phyloP scores from a whole-genome alignment of 345 rosid species.

The Clausena lansium region DNA sequence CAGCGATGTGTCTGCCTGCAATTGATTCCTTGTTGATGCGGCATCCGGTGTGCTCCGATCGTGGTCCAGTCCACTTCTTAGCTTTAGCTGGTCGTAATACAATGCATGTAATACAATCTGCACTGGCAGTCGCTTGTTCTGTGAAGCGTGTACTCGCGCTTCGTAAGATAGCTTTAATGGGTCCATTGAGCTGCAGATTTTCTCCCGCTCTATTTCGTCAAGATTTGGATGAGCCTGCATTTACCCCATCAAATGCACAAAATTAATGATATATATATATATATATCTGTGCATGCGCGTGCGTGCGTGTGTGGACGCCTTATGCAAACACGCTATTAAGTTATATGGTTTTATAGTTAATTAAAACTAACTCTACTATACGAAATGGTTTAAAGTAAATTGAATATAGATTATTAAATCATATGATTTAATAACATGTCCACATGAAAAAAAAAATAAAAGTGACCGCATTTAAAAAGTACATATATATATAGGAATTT shows the following conservation, averaged over 20 bases:
- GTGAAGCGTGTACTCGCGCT: conserved; percentile 95
- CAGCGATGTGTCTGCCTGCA: conserved; percentile 64
- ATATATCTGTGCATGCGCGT: too few species aligned
- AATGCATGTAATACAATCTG: conserved; percentile 83
- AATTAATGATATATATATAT: too few species aligned
- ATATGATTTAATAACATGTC: too few species aligned
- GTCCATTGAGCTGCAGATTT: conserved; percentile 87
- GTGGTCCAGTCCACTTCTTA: conserved; percentile 61
- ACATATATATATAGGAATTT: too few species aligned
- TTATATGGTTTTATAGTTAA: too few species aligned
- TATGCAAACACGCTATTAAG: too few species aligned
- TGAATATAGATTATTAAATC: too few species aligned
- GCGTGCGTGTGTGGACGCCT: too few species aligned
- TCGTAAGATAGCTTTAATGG: conserved; percentile 79
- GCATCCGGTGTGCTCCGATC: conserved; percentile 37
- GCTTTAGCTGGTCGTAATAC: conserved; percentile 85
- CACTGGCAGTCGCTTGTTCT: conserved; percentile 89
- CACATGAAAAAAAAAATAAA: too few species aligned
- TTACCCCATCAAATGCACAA: not conserved
- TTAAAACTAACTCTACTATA: too few species aligned
- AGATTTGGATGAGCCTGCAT: conserved; percentile 70
- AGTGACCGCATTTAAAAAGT: fast-evolving
- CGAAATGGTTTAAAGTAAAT: too few species aligned
- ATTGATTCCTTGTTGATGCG: conserved; percentile 44
- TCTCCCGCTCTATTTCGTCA: conserved; percentile 90